Evolutionary conservation across 306 rosid species (phyloP).

Genomic region (Geum urbanum): DNA sequence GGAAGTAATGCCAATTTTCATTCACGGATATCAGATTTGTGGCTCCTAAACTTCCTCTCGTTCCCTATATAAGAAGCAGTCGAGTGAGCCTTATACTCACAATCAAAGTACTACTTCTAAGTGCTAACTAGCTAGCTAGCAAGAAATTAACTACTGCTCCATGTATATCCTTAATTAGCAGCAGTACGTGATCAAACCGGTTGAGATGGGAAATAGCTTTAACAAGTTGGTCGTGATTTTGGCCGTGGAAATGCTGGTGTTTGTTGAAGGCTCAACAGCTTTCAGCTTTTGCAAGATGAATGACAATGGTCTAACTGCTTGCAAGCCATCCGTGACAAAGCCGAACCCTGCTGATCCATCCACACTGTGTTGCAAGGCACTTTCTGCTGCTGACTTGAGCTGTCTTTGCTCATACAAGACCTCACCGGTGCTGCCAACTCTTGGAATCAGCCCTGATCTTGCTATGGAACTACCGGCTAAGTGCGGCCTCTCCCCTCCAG

Average conservation of each 20-base stretch:
- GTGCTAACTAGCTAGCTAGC: background rate
- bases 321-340: constrained; percentile 60
- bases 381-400: constrained; percentile 46
- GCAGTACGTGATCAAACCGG: background rate
- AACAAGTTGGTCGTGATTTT: constrained; percentile 14
- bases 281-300: constrained; percentile 39
- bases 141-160: background rate
- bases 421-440: constrained; percentile 39
- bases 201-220: constrained; percentile 9
- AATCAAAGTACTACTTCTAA: background rate
- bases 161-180: background rate
- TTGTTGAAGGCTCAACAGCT: constrained; percentile 23
- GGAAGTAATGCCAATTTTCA: constrained; percentile 26
- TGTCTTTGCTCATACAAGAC: constrained; percentile 68
- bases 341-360: constrained; percentile 47
- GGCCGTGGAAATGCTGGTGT: constrained; percentile 11
- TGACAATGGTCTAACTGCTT: constrained; percentile 46
- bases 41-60: constrained; percentile 11
- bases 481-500: constrained; percentile 3
- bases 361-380: constrained; percentile 44
- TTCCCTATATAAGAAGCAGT: constrained; percentile 4
- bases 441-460: constrained; percentile 11
- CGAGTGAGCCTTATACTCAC: background rate
- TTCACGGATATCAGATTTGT: constrained; percentile 36
- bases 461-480: constrained; percentile 10